Percentiles rank a stretch among this genome's conserved stretches.
Conservation (phyloP, 768 basidiomycete genomes). For the Gymnopilus junonius region DNA sequence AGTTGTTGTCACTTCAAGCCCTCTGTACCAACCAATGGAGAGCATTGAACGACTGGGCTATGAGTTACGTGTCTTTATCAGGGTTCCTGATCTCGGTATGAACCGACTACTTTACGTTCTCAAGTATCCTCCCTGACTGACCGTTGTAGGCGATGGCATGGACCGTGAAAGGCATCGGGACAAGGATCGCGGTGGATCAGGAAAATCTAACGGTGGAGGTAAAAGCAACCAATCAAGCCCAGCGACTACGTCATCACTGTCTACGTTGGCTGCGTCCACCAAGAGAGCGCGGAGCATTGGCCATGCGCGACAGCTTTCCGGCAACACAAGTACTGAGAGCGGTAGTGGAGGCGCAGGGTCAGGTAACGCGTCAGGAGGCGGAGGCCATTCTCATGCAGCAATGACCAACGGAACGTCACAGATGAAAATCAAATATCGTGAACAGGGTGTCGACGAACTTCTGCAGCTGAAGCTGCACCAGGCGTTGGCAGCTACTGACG, state of each 20-base stretch:
- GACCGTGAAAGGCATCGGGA: conserved; percentile 49
- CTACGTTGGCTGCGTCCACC: conserved; percentile 1
- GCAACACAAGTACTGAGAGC: conserved; percentile 30
- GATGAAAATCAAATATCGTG: conserved; percentile 70
- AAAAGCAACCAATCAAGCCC: conserved; percentile 24
- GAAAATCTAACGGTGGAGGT: conserved; percentile 17
- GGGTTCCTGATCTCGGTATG: conserved; percentile 67
- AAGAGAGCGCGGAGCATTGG: conserved; percentile 18
- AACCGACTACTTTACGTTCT: not conserved
- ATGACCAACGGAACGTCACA: conserved; percentile 22
- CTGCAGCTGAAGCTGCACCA: conserved; percentile 93
- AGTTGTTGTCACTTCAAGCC: conserved; percentile 81
- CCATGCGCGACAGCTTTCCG: conserved; percentile 29
- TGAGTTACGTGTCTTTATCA: conserved; percentile 68
- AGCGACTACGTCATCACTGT: conserved; percentile 5
- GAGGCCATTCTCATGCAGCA: conserved; percentile 17
- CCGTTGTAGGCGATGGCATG: conserved; percentile 49
- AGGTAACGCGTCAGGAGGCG: conserved; percentile 18
- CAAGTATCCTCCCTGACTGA: not conserved
- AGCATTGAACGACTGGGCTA: conserved; percentile 75
- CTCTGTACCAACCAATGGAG: conserved; percentile 83
- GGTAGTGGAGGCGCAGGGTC: conserved; percentile 24
- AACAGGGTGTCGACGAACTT: conserved; percentile 95
- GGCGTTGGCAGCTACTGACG: conserved; percentile 73
- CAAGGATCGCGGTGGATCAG: conserved; percentile 21